phyloP scores from a whole-genome alignment of 768 basidiomycete genomes.

The Coprinopsis cinerea region DNA sequence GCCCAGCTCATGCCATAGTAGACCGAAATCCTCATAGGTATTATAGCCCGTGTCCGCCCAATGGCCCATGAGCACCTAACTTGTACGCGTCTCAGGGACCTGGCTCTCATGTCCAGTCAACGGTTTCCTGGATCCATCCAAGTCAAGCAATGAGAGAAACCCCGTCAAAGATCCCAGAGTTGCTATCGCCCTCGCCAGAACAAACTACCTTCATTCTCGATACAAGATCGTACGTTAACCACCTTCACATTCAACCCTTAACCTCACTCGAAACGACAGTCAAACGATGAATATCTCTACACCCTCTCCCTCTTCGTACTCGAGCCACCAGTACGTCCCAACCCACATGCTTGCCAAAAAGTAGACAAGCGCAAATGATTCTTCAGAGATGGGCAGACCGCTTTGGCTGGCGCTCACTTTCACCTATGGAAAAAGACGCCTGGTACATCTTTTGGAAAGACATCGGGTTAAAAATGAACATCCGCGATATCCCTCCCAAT shows the following conservation, averaged over 20 bases:
- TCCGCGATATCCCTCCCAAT: conserved; percentile 38
- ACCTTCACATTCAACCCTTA: background rate
- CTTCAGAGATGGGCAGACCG: conserved; percentile 29
- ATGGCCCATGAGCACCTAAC: background rate
- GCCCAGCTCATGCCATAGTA: conserved; percentile 8
- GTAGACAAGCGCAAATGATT: too few relatives aligned
- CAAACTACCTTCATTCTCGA: conserved; percentile 38
- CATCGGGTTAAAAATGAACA: conserved; percentile 41
- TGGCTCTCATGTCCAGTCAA: conserved; percentile 29
- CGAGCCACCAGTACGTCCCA: conserved; percentile 33
- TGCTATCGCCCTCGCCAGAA: conserved; percentile 33
- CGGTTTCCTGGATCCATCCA: background rate
- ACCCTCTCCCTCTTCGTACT: conserved; percentile 33
- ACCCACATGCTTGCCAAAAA: too few relatives aligned
- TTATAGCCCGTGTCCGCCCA: conserved; percentile 1
- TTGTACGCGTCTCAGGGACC: conserved; percentile 22
- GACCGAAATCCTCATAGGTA: conserved; percentile 40
- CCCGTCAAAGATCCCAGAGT: conserved; percentile 32
- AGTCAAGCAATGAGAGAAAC: conserved; percentile 13
- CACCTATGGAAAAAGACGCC: conserved; percentile 38
- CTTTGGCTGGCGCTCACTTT: conserved; percentile 35
- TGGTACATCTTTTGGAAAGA: conserved; percentile 39
- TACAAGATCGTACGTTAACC: conserved; percentile 31
- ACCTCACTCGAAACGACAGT: conserved; percentile 10
- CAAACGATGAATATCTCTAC: conserved; percentile 38